Percentiles rank a stretch among this genome's conserved stretches.
Evolutionary conservation across 1,284 basidiomycete species (phyloP).

Genomic region (Ceratobasidium sp.): DNA sequence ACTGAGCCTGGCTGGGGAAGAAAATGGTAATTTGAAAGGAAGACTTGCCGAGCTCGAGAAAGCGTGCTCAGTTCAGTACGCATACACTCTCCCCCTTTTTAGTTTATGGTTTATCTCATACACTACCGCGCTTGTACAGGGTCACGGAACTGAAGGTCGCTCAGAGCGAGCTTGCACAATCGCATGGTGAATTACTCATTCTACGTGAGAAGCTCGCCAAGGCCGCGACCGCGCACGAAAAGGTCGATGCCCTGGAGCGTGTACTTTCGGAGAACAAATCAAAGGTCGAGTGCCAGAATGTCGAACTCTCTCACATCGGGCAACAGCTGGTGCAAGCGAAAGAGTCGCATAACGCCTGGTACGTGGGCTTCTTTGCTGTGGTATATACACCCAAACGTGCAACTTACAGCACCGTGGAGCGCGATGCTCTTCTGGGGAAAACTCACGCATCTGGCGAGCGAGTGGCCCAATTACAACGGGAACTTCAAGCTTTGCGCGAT

Average conservation of each 20-base stretch:
- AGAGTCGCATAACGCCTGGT: background rate
- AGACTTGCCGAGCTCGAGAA: slow-evolving; percentile 9
- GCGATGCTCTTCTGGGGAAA: background rate
- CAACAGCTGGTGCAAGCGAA: slow-evolving; percentile 1
- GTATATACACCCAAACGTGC: background rate
- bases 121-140: background rate
- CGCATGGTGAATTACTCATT: background rate
- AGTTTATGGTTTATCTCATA: background rate
- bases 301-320: slow-evolving; percentile 2
- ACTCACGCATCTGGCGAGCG: slow-evolving; percentile 9
- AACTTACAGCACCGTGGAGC: slow-evolving; percentile 3
- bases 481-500: slow-evolving; percentile 10
- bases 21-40: slow-evolving; percentile 16
- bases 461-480: slow-evolving; percentile 6
- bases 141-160: background rate
- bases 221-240: background rate
- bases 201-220: slow-evolving; percentile 7
- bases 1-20: background rate
- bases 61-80: background rate
- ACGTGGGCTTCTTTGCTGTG: background rate
- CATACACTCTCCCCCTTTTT: background rate
- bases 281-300: background rate
- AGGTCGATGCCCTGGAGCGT: slow-evolving; percentile 12
- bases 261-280: background rate
- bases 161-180: background rate